Percentiles rank a stretch among this genome's conserved stretches.
Evolutionary conservation across 2,329 filamentous ascomycete species (phyloP).

Genomic region (Aspergillus thermomutatus): DNA sequence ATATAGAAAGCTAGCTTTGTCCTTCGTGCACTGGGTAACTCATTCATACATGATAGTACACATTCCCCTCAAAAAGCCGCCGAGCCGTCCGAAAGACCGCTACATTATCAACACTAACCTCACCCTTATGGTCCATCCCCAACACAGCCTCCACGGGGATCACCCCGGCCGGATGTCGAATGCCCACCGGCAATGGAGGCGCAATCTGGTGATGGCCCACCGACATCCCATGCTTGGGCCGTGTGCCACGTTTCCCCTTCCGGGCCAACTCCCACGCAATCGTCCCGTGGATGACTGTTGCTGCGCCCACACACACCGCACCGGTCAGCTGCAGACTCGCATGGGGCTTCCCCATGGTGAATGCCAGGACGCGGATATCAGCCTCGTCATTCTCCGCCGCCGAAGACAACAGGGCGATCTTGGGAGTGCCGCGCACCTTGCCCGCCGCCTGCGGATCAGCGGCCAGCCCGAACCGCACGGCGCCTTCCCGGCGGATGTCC

Average conservation of each 20-base stretch:
- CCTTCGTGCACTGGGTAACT: too few relatives aligned
- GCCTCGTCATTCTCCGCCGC: background rate
- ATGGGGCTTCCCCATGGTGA: slow-evolving; percentile 24
- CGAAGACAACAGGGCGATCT: slow-evolving; percentile 53
- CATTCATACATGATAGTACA: slow-evolving; percentile 3
- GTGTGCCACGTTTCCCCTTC: background rate
- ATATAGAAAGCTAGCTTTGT: too few relatives aligned
- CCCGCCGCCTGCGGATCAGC: slow-evolving; percentile 31
- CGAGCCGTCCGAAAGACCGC: slow-evolving; percentile 19
- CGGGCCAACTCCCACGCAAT: slow-evolving; percentile 9
- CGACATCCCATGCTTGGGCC: background rate
- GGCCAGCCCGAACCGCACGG: slow-evolving; percentile 57
- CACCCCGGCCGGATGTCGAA: slow-evolving; percentile 15
- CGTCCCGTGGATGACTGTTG: slow-evolving; percentile 20
- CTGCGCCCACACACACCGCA: slow-evolving; percentile 23
- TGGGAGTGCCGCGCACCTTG: slow-evolving; percentile 53
- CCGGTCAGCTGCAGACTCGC: slow-evolving; percentile 26
- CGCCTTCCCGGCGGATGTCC: slow-evolving; percentile 52
- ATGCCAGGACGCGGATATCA: slow-evolving; percentile 24
- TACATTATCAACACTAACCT: slow-evolving; percentile 10
- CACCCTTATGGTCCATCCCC: background rate
- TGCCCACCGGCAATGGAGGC: slow-evolving; percentile 8
- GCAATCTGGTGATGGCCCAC: too few relatives aligned
- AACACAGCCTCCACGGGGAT: slow-evolving; percentile 14
- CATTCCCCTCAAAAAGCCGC: slow-evolving; percentile 20